Evolutionary conservation across 1,284 basidiomycete species (phyloP).

Genomic region (Apiotrichum veenhuisii): DNA sequence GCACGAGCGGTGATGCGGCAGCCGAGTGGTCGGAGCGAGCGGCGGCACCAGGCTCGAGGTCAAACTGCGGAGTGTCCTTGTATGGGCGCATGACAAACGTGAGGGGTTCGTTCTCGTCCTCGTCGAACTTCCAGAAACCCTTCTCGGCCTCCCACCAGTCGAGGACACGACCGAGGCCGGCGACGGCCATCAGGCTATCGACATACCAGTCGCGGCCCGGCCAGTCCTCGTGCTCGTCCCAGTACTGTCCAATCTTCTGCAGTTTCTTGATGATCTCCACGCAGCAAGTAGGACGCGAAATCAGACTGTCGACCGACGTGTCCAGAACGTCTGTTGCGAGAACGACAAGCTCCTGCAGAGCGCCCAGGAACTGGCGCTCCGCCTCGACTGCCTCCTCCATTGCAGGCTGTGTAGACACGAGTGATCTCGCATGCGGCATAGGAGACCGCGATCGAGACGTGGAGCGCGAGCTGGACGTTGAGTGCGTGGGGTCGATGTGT

Average conservation of each 20-base stretch:
- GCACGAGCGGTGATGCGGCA: not conserved
- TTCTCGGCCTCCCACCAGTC: constrained; percentile 99
- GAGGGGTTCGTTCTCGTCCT: constrained; percentile 69
- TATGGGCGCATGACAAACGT: constrained; percentile 81
- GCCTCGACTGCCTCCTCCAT: constrained; percentile 21
- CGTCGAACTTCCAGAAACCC: constrained; percentile 97
- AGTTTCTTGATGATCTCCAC: constrained; percentile 82
- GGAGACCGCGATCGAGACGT: constrained; percentile 94
- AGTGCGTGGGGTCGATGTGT: constrained; percentile 34
- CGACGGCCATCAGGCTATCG: constrained; percentile 91
- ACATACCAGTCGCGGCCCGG: constrained; percentile 98
- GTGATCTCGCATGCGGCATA: constrained; percentile 65
- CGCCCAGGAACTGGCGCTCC: constrained; percentile 62
- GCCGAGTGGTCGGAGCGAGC: not conserved
- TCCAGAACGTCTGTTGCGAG: constrained; percentile 94
- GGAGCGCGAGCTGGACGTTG: constrained; percentile 83
- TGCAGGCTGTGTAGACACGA: constrained; percentile 16
- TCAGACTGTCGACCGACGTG: constrained; percentile 79
- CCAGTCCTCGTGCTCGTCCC: constrained; percentile 98
- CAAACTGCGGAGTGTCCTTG: constrained; percentile 27
- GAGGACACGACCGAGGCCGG: constrained; percentile 89
- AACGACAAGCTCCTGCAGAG: constrained; percentile 88
- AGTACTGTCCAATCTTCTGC: constrained; percentile 84
- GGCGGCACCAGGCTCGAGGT: constrained; percentile 5
- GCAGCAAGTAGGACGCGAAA: constrained; percentile 77